Conservation (phyloP, 1,284 basidiomycete species). For the Sanguinoderma infundibulare region DNA sequence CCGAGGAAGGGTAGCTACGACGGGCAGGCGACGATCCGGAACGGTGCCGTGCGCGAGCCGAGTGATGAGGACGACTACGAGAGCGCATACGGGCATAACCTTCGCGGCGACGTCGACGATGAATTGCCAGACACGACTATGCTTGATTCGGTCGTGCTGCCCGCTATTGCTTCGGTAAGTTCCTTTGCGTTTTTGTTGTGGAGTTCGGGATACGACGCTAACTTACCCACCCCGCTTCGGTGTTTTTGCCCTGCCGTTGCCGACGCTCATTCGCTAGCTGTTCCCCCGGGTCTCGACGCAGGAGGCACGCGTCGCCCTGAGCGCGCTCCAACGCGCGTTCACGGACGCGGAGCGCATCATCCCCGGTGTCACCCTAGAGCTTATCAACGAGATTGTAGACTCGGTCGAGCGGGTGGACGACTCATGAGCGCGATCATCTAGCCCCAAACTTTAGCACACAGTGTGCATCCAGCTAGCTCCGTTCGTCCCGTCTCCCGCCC, state of each 20-base stretch:
- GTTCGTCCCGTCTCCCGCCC: not conserved
- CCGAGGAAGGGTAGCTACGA: conserved; percentile 46
- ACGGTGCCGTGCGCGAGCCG: conserved; percentile 46
- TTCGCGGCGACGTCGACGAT: conserved; percentile 42
- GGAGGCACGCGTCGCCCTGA: conserved; percentile 84
- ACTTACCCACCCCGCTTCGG: not conserved
- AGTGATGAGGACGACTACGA: conserved; percentile 72
- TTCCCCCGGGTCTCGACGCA: conserved; percentile 88
- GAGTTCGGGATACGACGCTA: no score
- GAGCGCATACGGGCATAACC: conserved; percentile 45
- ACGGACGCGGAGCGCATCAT: conserved; percentile 91
- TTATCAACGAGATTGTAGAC: conserved; percentile 87
- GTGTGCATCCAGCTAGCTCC: not conserved
- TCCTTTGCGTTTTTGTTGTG: not conserved
- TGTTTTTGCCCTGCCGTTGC: not conserved
- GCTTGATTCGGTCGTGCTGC: conserved; percentile 93
- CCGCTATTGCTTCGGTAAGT: conserved; percentile 89
- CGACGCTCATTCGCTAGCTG: conserved; percentile 56
- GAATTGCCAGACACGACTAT: conserved; percentile 87
- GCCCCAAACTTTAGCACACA: not conserved
- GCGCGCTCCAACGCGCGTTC: conserved; percentile 86
- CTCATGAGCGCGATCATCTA: conserved; percentile 23
- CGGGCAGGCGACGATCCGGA: conserved; percentile 68
- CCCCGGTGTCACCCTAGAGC: conserved; percentile 80
- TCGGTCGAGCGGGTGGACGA: conserved; percentile 89